Conservation (phyloP, 257 asterid species). For the Solanum corneliomulleri region DNA sequence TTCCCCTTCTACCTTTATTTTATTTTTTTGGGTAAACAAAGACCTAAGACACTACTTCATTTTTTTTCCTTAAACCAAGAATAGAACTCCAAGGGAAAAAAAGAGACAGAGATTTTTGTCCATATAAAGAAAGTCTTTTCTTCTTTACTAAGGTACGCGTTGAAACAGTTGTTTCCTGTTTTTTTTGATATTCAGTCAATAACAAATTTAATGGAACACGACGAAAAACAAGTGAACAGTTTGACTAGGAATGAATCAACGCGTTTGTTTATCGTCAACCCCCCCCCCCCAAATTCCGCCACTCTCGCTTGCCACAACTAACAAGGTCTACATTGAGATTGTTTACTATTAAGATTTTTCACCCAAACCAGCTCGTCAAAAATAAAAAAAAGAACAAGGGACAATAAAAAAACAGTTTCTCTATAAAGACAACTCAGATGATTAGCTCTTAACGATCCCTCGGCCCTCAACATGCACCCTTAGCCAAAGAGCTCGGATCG, state of each 20-base stretch:
- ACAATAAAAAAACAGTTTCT: not conserved
- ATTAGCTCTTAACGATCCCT: not conserved
- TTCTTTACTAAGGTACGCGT: not conserved
- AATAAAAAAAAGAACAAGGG: not conserved
- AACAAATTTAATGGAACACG: slow-evolving; percentile 5
- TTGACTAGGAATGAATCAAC: not conserved
- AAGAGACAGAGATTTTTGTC: not conserved
- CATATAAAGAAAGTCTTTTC: not conserved
- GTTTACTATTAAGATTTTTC: not conserved
- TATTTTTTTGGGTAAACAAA: not conserved
- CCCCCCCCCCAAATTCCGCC: not conserved
- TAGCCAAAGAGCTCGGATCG: not conserved
- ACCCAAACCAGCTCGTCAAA: not conserved
- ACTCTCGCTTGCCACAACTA: not conserved
- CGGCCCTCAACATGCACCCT: not conserved
- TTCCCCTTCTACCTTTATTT: not conserved
- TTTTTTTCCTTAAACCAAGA: not conserved
- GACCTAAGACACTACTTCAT: not conserved
- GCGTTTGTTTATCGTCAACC: not conserved
- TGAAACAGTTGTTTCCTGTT: not conserved
- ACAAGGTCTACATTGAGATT: not conserved
- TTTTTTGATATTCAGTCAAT: not conserved
- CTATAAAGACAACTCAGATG: not conserved
- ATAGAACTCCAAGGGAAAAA: not conserved
- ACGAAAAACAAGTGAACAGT: not conserved